phyloP scores from a whole-genome alignment of 768 basidiomycete genomes.

The Tricholoma flavovirens region DNA sequence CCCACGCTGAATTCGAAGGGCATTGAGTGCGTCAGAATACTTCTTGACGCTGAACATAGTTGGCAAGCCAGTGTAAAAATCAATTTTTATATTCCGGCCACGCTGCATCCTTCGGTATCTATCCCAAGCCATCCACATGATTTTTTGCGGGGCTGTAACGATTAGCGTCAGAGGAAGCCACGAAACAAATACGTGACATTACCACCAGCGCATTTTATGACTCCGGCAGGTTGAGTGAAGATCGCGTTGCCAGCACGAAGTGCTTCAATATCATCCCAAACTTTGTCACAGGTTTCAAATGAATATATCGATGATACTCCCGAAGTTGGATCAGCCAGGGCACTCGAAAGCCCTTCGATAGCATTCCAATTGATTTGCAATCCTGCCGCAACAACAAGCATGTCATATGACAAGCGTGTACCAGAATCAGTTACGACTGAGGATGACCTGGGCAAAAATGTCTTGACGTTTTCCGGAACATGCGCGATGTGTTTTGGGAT shows the following conservation, averaged over 20 bases:
- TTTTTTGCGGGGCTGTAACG: constrained; percentile 71
- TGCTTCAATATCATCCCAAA: constrained; percentile 75
- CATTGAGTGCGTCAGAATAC: constrained; percentile 83
- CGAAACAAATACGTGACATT: constrained; percentile 1
- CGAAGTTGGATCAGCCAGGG: constrained; percentile 68
- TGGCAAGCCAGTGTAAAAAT: constrained; percentile 89
- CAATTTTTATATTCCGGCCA: constrained; percentile 49
- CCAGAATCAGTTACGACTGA: constrained; percentile 70
- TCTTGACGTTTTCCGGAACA: constrained; percentile 62
- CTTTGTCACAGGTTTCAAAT: constrained; percentile 84
- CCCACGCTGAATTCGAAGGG: constrained; percentile 70
- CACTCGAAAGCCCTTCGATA: constrained; percentile 67
- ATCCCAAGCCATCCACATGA: constrained; percentile 98
- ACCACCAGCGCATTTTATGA: constrained; percentile 94
- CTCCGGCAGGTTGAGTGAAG: constrained; percentile 91
- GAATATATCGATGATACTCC: constrained; percentile 93
- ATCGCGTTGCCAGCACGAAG: constrained; percentile 77
- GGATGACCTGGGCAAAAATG: constrained; percentile 73
- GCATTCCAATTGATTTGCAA: constrained; percentile 80
- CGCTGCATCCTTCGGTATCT: constrained; percentile 59
- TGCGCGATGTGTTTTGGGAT: constrained; percentile 71
- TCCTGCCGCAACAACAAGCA: constrained; percentile 84
- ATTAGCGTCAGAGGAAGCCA: not conserved
- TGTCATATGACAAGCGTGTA: constrained; percentile 70
- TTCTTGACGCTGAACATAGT: constrained; percentile 97